Base-by-base conservation (phyloP, 2,329 filamentous ascomycete species). In the Pseudocercospora ulei region DNA sequence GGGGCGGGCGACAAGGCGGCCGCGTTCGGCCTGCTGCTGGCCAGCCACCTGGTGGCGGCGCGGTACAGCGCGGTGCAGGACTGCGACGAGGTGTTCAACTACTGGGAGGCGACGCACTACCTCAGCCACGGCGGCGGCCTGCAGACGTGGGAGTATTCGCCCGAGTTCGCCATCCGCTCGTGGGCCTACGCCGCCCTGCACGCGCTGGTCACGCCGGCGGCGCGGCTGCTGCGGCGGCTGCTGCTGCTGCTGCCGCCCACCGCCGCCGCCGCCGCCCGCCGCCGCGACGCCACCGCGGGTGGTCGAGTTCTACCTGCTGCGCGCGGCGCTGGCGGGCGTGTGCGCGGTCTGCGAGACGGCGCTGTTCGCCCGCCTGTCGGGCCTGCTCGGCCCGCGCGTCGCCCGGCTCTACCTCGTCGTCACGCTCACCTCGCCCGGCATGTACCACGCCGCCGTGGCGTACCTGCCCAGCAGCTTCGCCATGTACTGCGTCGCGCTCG, bases 61-160 rank as follows among this genome's bases (percentile, higher is more conserved):
- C 56, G 81, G 19, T 88, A 80, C 59, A 79, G 86, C 1, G 90
- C 90, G 0, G 94, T 98, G 49, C 87, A 95, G 61, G 90, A 98
- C 63, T 98, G 90, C 60, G 90, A 98, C 55, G 90, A 98, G 67
- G 88, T 88, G 7, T 98, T 93, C 72, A 98, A 98, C 62, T 98
- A 94, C 68, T 98, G 88, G 86, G 90, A 98, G 56, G 88, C 90
- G 0, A 78, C 87, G 0, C 90, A 98, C 63, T 98, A 95, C 62
- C 73, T 98, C 17, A 81, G 78, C 43, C 86, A 95, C 67, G 83
- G 84, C 53, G 88, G 93, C 57, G 90, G 88, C 24, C 70, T 95
- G 35, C 87, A 98, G 66, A 98, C 90, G 1, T 98, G 90, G 90
- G 90, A 98, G 63, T 98, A 96, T 64, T 93, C 88, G 1, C 90